These are phyloP conservation scores for Saccharomyces hybrid DNA, from an alignment of 1,139 yeast species.

Conservation along the genomic window DNA sequence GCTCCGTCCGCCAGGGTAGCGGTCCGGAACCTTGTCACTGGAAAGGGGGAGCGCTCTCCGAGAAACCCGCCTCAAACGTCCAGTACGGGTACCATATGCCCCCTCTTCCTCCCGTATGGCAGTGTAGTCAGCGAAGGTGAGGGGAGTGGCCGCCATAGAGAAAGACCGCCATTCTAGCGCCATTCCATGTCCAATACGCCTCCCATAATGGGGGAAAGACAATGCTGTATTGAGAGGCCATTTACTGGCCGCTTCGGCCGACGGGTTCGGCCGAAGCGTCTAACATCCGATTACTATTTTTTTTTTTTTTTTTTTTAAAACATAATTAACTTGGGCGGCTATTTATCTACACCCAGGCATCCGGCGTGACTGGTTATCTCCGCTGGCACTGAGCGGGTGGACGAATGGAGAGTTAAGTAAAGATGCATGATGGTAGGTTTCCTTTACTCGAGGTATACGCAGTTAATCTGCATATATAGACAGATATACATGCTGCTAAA, in stretches of 20 bases:
- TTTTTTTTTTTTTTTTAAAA: too few species aligned
- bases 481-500: not conserved
- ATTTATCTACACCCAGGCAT: not conserved
- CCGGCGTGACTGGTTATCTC: not conserved
- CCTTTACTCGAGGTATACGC: not conserved
- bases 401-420: not conserved
- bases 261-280: not conserved
- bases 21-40: too few species aligned
- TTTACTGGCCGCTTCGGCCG: not conserved
- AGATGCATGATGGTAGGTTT: not conserved
- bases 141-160: not conserved
- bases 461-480: not conserved
- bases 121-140: not conserved
- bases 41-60: not conserved
- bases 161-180: not conserved
- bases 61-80: not conserved
- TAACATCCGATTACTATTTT: not conserved
- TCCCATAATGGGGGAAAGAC: not conserved
- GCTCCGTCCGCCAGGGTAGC: too few species aligned
- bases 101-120: not conserved
- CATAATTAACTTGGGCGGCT: not conserved
- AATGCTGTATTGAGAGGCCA: not conserved
- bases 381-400: not conserved
- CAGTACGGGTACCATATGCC: too few species aligned
- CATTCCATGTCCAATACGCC: not conserved